Conservation (phyloP, 768 basidiomycete species). For the Floccularia luteovirens region DNA sequence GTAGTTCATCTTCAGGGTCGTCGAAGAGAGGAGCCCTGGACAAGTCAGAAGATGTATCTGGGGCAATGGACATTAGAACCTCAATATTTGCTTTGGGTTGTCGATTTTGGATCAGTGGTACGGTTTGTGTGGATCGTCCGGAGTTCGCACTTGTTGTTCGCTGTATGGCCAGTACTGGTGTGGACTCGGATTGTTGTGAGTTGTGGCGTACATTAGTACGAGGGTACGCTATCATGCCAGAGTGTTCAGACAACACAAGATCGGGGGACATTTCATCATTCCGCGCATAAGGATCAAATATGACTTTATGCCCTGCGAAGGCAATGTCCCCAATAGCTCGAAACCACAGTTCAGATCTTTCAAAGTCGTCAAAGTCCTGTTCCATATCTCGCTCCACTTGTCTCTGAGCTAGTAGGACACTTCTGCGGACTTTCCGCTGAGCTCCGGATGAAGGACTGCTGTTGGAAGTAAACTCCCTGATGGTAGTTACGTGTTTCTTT, state of each 20-base stretch:
- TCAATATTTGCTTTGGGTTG: slow-evolving; percentile 55
- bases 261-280: slow-evolving; percentile 6
- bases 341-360: slow-evolving; percentile 87
- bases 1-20: slow-evolving; percentile 66
- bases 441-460: slow-evolving; percentile 30
- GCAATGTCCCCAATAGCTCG: slow-evolving; percentile 74
- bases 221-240: slow-evolving; percentile 8
- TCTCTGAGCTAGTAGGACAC: slow-evolving; percentile 77
- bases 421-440: slow-evolving; percentile 58
- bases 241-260: slow-evolving; percentile 7
- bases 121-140: slow-evolving; percentile 21
- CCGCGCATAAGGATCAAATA: slow-evolving; percentile 15
- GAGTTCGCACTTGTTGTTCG: slow-evolving; percentile 33
- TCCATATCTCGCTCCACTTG: slow-evolving; percentile 88
- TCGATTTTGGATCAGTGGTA: slow-evolving; percentile 12
- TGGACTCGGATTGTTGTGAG: slow-evolving; percentile 26
- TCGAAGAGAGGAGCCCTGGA: slow-evolving; percentile 73
- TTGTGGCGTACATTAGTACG: slow-evolving; percentile 10
- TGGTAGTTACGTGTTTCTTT: slow-evolving; percentile 59
- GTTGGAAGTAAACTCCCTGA: slow-evolving; percentile 59
- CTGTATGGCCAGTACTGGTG: slow-evolving; percentile 27
- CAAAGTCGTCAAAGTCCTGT: slow-evolving; percentile 86
- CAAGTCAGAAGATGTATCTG: slow-evolving; percentile 41
- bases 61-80: slow-evolving; percentile 71
- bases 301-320: slow-evolving; percentile 17